Evolutionary conservation across 2,329 filamentous ascomycete genomes (phyloP).

Genomic region (Aspergillus quadrilineatus): DNA sequence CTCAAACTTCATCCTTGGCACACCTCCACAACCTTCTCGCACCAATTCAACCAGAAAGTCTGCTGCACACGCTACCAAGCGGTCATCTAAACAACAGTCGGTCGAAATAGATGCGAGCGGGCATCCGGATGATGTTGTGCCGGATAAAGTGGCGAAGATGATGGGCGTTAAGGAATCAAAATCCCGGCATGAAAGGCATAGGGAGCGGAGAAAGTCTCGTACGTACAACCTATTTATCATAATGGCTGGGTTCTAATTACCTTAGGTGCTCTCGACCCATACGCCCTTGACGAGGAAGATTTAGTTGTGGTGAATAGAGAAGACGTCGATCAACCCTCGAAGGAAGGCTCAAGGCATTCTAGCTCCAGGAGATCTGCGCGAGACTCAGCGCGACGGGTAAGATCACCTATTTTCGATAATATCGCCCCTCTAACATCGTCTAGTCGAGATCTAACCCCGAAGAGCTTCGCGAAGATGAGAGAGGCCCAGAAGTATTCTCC

Average conservation of each 20-base stretch:
- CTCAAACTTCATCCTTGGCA: conserved; percentile 64
- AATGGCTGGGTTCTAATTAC: neutral
- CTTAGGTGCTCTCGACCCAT: conserved; percentile 52
- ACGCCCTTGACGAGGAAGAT: conserved; percentile 65
- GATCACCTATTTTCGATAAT: neutral
- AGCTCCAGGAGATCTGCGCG: conserved; percentile 31
- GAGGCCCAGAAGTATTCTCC: conserved; percentile 45
- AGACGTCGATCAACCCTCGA: conserved; percentile 35
- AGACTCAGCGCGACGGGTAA: conserved; percentile 41
- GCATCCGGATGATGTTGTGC: conserved; percentile 68
- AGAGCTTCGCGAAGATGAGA: conserved; percentile 49
- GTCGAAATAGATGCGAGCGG: conserved; percentile 63
- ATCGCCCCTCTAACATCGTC: neutral
- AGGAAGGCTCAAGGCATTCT: conserved; percentile 32
- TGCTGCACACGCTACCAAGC: conserved; percentile 55
- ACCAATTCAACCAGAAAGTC: conserved; percentile 67
- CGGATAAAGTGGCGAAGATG: conserved; percentile 75
- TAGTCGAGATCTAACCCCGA: conserved; percentile 36
- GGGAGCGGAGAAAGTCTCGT: conserved; percentile 52
- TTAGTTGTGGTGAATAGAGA: conserved; percentile 59
- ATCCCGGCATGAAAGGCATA: conserved; percentile 35
- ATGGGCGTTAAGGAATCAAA: conserved; percentile 60
- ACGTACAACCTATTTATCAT: conserved; percentile 9
- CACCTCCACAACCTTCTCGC: conserved; percentile 55
- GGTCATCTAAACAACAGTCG: conserved; percentile 64